phyloP scores from a whole-genome alignment of 83 land plant genomes.

The Thuja plicata region DNA sequence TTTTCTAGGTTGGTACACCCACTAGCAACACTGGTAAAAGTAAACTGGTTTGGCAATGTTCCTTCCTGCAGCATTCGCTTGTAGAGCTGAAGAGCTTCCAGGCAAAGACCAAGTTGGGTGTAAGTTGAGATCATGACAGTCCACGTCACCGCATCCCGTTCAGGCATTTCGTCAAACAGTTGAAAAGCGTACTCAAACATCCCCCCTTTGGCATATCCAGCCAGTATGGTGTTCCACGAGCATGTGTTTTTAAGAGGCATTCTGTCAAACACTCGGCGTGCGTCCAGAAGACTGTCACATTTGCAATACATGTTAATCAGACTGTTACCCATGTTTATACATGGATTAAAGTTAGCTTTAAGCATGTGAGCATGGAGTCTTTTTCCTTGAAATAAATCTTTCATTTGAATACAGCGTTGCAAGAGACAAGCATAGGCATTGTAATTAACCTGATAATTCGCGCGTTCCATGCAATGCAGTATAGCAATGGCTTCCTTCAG shows the following conservation, averaged over 20 bases:
- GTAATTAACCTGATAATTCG: neutral
- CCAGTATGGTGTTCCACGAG: neutral
- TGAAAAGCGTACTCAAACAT: no score
- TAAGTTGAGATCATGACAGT: no score
- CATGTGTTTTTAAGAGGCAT: conserved; percentile 4
- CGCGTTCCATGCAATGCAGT: neutral
- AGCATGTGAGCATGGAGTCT: neutral
- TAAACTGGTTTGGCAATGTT: no score
- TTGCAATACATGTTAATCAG: conserved; percentile 2
- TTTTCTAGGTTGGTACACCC: no score
- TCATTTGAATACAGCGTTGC: neutral
- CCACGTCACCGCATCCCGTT: no score
- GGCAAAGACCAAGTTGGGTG: no score
- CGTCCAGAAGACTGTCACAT: neutral
- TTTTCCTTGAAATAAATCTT: neutral
- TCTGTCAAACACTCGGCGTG: neutral
- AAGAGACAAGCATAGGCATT: neutral
- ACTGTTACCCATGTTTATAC: neutral
- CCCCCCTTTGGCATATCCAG: no score
- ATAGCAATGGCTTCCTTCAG: neutral
- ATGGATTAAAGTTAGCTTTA: neutral
- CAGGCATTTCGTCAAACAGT: no score
- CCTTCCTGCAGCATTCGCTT: no score
- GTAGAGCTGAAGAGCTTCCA: no score
- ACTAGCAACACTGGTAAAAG: no score